Conservation (phyloP, 1,284 basidiomycete species). For the Hemileia vastatrix region DNA sequence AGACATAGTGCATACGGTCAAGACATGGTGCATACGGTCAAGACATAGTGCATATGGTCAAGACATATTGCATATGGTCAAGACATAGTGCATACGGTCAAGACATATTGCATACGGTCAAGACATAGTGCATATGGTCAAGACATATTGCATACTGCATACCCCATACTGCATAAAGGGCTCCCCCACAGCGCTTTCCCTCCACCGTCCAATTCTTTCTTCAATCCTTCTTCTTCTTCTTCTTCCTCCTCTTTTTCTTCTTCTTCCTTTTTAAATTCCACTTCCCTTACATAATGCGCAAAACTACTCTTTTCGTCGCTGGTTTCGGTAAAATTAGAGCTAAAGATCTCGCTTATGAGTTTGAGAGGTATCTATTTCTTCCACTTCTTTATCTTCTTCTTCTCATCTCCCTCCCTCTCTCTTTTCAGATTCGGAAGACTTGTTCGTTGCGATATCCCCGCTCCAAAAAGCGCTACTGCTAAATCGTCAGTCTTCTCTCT, state of each 20-base stretch:
- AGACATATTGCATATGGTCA: too few species aligned
- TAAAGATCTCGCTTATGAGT: conserved; percentile 21
- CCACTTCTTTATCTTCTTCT: not conserved
- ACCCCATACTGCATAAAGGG: too few species aligned
- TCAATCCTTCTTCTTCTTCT: not conserved
- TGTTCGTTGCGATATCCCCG: conserved; percentile 20
- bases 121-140: too few species aligned
- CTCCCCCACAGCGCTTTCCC: too few species aligned
- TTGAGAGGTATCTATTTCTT: conserved; percentile 7
- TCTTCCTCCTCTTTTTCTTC: not conserved
- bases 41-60: too few species aligned
- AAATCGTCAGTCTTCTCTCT: conserved; percentile 20
- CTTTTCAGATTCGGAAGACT: conserved; percentile 12
- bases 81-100: too few species aligned
- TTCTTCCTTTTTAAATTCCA: too few species aligned
- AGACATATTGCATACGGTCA: too few species aligned
- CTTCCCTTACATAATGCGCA: conserved; percentile 19
- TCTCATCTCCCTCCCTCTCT: not conserved
- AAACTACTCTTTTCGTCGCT: conserved; percentile 22
- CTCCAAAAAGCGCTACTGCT: conserved; percentile 21
- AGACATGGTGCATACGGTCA: too few species aligned
- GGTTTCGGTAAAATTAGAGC: conserved; percentile 20
- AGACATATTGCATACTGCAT: too few species aligned
- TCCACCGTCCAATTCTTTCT: too few species aligned
- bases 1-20: too few species aligned